Percentiles rank a stretch among this genome's conserved stretches.
These are phyloP conservation scores for Hondaea fermentalgiana DNA, from an alignment of 108 stramenopile genomes.

Conservation along the genomic window DNA sequence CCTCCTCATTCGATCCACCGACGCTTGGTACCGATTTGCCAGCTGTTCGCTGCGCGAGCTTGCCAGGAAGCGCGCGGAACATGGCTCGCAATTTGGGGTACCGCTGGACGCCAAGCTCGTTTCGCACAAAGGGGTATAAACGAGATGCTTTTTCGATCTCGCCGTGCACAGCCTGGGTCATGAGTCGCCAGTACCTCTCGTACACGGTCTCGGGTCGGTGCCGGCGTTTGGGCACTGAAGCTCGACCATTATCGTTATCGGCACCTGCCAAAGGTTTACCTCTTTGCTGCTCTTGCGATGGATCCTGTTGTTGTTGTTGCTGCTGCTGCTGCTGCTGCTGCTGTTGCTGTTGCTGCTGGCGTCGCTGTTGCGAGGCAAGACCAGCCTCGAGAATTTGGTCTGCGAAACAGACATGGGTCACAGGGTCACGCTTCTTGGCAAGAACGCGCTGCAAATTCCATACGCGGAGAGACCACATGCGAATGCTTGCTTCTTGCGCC, in stretches of 20 bases:
- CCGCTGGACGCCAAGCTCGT: background rate
- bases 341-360: background rate
- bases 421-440: slow-evolving; percentile 10
- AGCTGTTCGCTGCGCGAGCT: background rate
- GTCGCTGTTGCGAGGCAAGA: background rate
- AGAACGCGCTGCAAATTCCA: slow-evolving; percentile 12
- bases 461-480: background rate
- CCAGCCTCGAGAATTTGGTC: background rate
- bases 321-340: too few relatives aligned
- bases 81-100: background rate
- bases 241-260: background rate
- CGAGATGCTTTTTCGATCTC: slow-evolving; percentile 11
- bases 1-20: background rate
- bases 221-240: background rate
- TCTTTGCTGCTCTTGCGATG: too few relatives aligned
- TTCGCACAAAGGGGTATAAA: background rate
- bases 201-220: background rate
- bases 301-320: too few relatives aligned
- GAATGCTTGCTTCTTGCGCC: background rate
- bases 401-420: background rate
- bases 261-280: background rate
- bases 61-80: background rate
- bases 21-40: background rate
- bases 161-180: slow-evolving; percentile 3
- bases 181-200: slow-evolving; percentile 5